Evolutionary conservation across 2,329 filamentous ascomycete species (phyloP).

Genomic region (Ophiostoma angusticollis): DNA sequence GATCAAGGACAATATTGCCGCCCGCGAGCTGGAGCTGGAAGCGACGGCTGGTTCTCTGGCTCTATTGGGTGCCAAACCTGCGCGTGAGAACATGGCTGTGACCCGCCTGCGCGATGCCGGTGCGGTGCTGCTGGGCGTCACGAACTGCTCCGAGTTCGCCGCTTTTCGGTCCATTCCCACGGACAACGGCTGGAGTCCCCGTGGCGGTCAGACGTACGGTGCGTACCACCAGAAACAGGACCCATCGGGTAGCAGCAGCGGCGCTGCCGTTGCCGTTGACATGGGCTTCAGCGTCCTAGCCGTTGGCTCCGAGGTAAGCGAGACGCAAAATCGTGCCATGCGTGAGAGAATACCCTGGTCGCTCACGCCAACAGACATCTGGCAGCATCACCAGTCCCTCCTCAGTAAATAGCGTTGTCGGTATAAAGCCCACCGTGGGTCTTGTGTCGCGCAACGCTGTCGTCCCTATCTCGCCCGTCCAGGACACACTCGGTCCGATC

Average conservation of each 20-base stretch:
- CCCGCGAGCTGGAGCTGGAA: constrained; percentile 30
- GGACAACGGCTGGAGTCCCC: constrained; percentile 13
- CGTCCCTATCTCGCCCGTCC: constrained; percentile 50
- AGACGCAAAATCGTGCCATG: no score
- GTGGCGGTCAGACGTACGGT: constrained; percentile 12
- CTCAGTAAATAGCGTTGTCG: constrained; percentile 46
- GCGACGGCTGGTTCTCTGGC: constrained; percentile 52
- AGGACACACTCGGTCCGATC: constrained; percentile 56
- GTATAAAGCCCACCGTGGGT: constrained; percentile 56
- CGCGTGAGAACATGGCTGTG: constrained; percentile 15
- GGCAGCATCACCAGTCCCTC: constrained; percentile 50
- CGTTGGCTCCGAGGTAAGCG: constrained; percentile 53
- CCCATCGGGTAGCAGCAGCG: constrained; percentile 47
- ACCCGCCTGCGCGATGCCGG: constrained; percentile 8
- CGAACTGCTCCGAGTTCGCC: constrained; percentile 13
- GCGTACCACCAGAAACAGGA: constrained; percentile 10
- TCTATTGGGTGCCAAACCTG: constrained; percentile 26
- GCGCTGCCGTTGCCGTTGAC: constrained; percentile 45
- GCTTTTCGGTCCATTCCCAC: constrained; percentile 11
- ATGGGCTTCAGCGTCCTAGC: constrained; percentile 46
- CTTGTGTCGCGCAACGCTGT: constrained; percentile 50
- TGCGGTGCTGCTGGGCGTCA: constrained; percentile 9
- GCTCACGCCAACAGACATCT: no score
- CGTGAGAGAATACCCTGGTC: no score
- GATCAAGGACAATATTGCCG: constrained; percentile 53